Evolutionary conservation across 805 yeast species (phyloP).

Genomic region (Ogataea ramenticola): DNA sequence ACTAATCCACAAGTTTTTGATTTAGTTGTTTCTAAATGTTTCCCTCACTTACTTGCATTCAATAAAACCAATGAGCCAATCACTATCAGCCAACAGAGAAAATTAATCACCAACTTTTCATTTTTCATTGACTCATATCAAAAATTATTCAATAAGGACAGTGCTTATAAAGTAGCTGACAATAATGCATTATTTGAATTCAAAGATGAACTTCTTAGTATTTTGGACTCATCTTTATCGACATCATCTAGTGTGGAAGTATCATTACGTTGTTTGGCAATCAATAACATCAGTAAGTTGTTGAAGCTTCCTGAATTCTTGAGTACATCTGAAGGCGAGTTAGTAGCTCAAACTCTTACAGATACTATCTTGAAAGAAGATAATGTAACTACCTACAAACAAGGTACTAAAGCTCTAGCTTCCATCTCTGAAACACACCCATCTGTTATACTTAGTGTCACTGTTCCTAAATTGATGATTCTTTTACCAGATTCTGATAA

Average conservation of each 20-base stretch:
- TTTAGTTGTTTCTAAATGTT: slow-evolving; percentile 34
- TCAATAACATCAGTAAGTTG: slow-evolving; percentile 56
- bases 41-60: slow-evolving; percentile 35
- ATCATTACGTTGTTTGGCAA: slow-evolving; percentile 58
- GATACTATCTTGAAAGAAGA: slow-evolving; percentile 50
- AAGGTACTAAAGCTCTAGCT: slow-evolving; percentile 49
- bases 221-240: slow-evolving; percentile 63
- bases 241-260: slow-evolving; percentile 63
- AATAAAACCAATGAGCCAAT: slow-evolving; percentile 19
- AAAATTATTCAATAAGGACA: slow-evolving; percentile 30
- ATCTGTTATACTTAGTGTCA: slow-evolving; percentile 38
- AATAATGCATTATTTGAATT: slow-evolving; percentile 34
- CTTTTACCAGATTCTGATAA: slow-evolving; percentile 40
- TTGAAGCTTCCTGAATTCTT: slow-evolving; percentile 44
- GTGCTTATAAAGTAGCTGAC: slow-evolving; percentile 3
- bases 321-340: slow-evolving; percentile 44
- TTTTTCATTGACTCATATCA: slow-evolving; percentile 46
- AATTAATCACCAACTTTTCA: slow-evolving; percentile 52
- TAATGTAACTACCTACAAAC: slow-evolving; percentile 44
- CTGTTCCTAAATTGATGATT: slow-evolving; percentile 45
- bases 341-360: slow-evolving; percentile 58
- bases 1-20: slow-evolving; percentile 41
- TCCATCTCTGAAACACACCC: slow-evolving; percentile 32
- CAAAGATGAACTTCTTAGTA: slow-evolving; percentile 62
- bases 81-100: slow-evolving; percentile 51